Evolutionary conservation across 176 grass and related monocot species (phyloP), one percentile per base, ranked within the genome.

Genomic region (Carex scoparia): DNA sequence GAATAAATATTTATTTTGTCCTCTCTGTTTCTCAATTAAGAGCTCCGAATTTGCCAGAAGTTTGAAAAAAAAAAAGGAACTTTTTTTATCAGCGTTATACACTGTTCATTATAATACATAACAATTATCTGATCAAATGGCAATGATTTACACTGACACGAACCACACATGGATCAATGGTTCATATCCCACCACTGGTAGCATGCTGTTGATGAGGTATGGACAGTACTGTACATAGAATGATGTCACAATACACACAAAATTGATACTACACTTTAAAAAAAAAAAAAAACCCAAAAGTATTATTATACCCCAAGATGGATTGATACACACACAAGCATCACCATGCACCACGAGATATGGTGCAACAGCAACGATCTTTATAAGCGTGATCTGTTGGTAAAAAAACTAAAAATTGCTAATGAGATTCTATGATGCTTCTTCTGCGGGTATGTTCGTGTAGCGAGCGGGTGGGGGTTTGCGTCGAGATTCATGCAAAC

Each of bases 291-390:
- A n/a, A 60, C 58, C 16, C 58, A 60, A 60, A 60, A 60, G 56
- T 59, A 59, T 59, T n/a, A 18, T n/a, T 59, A 57, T 59, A 12
- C 15, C 51, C 49, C 3, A 27, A 28, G 44, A 51, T 28, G 18
- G 9, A 51, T 53, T 13, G 9, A 74, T 74, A 23, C 69, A 23
- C 6, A 12, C 7, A 28, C 1, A 73, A 3, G 4, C 40, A 48
- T 49, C 69, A 65, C 38, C n/a, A 14, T 73, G n/a, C 69, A 49
- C 42, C 69, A 49, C 69, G 51, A 65, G 62, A 65, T 72, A 72
- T 74, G 70, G n/a, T 28, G 44, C n/a, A 10, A 40, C 9, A 53
- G 69, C 69, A 23, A 72, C 38, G 7, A 72, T 1, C 69, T 72
- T 72, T 73, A 49, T 27, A 42, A 70, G 67, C 67, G 35, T 70